A percentile compares a stretch with the other conserved stretches of the same genome.
phyloP scores from a whole-genome alignment of 2,329 filamentous ascomycete species.

The Aphanoascus verrucosus region DNA sequence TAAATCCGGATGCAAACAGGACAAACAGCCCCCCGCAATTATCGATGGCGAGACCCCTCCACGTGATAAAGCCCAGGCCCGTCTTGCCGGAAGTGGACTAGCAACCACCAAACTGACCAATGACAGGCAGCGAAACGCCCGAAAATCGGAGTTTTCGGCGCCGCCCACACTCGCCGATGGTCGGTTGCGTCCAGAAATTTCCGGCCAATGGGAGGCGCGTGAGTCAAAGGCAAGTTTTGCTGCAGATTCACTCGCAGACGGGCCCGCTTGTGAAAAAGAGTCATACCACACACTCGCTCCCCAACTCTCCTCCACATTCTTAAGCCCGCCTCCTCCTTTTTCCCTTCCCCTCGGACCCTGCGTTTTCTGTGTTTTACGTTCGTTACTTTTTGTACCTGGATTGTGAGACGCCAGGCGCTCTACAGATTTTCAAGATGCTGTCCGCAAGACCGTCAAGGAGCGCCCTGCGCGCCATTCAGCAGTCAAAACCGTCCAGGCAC shows the following conservation, averaged over 20 bases:
- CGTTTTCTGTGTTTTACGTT: neutral
- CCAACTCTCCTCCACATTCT: neutral
- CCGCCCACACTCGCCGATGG: neutral
- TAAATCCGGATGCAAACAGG: neutral
- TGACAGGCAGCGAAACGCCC: neutral
- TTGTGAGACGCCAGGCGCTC: neutral
- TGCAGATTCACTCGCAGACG: neutral
- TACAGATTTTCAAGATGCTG: conserved; percentile 34
- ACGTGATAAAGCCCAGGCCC: neutral
- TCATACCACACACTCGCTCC: conserved; percentile 5
- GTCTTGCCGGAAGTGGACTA: neutral
- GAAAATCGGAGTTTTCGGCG: conserved; percentile 4
- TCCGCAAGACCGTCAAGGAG: conserved; percentile 41
- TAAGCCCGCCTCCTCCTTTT: neutral
- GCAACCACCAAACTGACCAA: neutral
- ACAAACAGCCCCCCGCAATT: neutral
- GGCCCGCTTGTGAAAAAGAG: conserved; percentile 4
- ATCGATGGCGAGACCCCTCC: neutral
- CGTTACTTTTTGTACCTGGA: neutral
- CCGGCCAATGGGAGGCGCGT: neutral
- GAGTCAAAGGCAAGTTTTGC: neutral
- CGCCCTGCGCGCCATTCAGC: conserved; percentile 39
- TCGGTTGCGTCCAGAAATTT: neutral
- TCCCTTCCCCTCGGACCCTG: neutral
- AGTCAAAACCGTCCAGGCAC: conserved; percentile 30